phyloP scores from a whole-genome alignment of 179 eudicot genomes.

The Beta macrorhiza region DNA sequence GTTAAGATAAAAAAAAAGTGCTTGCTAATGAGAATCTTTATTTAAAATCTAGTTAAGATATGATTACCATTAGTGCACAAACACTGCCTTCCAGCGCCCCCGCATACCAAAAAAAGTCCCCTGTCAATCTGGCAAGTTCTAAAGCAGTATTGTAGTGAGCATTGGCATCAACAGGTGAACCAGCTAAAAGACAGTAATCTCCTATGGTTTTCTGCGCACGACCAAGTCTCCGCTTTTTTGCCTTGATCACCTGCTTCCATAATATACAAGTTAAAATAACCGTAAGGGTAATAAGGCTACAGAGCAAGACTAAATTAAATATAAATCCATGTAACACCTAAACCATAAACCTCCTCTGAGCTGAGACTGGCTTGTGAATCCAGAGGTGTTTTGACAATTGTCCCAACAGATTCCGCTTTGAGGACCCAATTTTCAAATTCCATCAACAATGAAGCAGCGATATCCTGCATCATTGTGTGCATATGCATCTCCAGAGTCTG shows the following conservation, averaged over 20 bases:
- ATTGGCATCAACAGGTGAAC: slow-evolving; percentile 97
- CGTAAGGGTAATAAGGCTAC: slow-evolving; percentile 14
- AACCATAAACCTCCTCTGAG: slow-evolving; percentile 99
- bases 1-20: neutral
- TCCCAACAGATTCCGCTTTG: slow-evolving; percentile 86
- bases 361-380: slow-evolving; percentile 99
- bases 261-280: slow-evolving; percentile 25
- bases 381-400: slow-evolving; percentile 90
- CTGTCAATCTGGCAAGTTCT: slow-evolving; percentile 89
- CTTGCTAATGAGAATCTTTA: neutral
- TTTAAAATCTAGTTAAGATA: slow-evolving; percentile 11
- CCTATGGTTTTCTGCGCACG: slow-evolving; percentile 97
- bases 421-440: slow-evolving; percentile 96
- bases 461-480: slow-evolving; percentile 96
- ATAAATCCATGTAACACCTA: slow-evolving; percentile 71
- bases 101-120: slow-evolving; percentile 94
- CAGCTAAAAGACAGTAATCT: slow-evolving; percentile 92
- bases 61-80: slow-evolving; percentile 87
- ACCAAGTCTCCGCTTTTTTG: slow-evolving; percentile 91
- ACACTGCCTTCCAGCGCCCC: slow-evolving; percentile 98
- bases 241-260: slow-evolving; percentile 73
- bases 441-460: slow-evolving; percentile 98
- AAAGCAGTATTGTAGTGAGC: slow-evolving; percentile 90
- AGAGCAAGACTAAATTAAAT: slow-evolving; percentile 23
- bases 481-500: slow-evolving; percentile 89